Percentiles rank a stretch among this genome's conserved stretches.
phyloP scores from a whole-genome alignment of 257 asterid genomes.

The Buddleja alternifolia region DNA sequence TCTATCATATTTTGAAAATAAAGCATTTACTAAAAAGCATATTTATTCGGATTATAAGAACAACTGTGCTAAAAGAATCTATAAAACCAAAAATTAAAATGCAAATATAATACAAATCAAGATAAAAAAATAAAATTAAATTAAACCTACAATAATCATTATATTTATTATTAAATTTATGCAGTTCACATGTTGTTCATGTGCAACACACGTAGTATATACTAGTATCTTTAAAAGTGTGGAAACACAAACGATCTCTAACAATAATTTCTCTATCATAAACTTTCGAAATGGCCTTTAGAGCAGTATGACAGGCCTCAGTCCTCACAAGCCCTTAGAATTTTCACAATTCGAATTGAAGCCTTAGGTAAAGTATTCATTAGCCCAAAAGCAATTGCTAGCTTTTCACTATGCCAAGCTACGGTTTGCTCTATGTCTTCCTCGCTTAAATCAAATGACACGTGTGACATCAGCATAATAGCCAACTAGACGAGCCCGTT shows the following conservation, averaged over 20 bases:
- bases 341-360: conserved; percentile 50
- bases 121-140: no score
- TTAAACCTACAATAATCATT: no score
- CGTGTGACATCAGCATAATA: conserved; percentile 53
- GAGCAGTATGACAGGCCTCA: conserved; percentile 60
- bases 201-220: no score
- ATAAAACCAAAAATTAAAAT: no score
- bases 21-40: no score
- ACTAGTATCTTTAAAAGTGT: conserved; percentile 46
- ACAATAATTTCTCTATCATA: conserved; percentile 59
- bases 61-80: no score
- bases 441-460: conserved; percentile 61
- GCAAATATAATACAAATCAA: no score
- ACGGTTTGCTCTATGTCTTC: conserved; percentile 70
- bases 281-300: conserved; percentile 62
- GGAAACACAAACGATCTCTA: conserved; percentile 64
- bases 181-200: no score
- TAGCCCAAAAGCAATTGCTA: conserved; percentile 63
- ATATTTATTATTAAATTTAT: no score
- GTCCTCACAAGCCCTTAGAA: conserved; percentile 64
- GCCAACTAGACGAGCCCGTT: conserved; percentile 46
- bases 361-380: conserved; percentile 43
- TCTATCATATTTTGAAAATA: no score
- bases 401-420: conserved; percentile 73
- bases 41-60: no score